These are phyloP conservation scores for Akanthomyces lecanii DNA, from an alignment of 2,329 filamentous ascomycete genomes.

Conservation along the genomic window DNA sequence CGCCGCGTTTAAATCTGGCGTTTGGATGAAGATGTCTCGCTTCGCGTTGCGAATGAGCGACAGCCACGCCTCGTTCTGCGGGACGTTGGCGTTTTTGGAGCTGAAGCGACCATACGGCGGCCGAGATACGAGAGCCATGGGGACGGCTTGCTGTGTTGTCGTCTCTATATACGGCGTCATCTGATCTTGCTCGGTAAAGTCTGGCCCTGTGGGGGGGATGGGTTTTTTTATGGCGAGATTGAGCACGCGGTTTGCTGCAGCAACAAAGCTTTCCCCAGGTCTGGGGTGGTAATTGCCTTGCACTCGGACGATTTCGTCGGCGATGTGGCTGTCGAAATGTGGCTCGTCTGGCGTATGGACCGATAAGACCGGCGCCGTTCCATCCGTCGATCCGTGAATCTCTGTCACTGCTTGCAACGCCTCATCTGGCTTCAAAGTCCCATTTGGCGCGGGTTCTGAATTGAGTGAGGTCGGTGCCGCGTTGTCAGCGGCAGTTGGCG, in stretches of 20 bases:
- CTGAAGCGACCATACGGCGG: slow-evolving; percentile 62
- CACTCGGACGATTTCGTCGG: slow-evolving; percentile 57
- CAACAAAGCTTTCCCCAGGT: slow-evolving; percentile 47
- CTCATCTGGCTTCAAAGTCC: too few species aligned
- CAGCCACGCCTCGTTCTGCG: slow-evolving; percentile 73
- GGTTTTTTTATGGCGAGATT: slow-evolving; percentile 56
- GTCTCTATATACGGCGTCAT: slow-evolving; percentile 62
- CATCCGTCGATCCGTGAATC: too few species aligned
- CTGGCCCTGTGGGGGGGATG: slow-evolving; percentile 50
- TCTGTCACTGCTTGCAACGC: too few species aligned
- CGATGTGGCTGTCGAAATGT: slow-evolving; percentile 60
- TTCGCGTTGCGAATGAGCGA: slow-evolving; percentile 63
- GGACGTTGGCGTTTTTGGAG: slow-evolving; percentile 56
- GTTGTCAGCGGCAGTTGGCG: too few species aligned
- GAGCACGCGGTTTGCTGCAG: slow-evolving; percentile 61
- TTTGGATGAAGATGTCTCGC: slow-evolving; percentile 68
- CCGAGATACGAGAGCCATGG: slow-evolving; percentile 68
- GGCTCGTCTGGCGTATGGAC: slow-evolving; percentile 56
- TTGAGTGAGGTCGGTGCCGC: too few species aligned
- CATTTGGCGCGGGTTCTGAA: too few species aligned
- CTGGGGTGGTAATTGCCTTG: slow-evolving; percentile 52
- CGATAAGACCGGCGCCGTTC: slow-evolving; percentile 22
- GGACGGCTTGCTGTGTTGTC: slow-evolving; percentile 48
- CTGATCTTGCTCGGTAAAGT: slow-evolving; percentile 46
- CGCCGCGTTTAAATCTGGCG: slow-evolving; percentile 70